Evolutionary conservation across 192 early-diverging fungal species (phyloP), one percentile per base, ranked within the genome.

Genomic region (Diversispora eburnea): DNA sequence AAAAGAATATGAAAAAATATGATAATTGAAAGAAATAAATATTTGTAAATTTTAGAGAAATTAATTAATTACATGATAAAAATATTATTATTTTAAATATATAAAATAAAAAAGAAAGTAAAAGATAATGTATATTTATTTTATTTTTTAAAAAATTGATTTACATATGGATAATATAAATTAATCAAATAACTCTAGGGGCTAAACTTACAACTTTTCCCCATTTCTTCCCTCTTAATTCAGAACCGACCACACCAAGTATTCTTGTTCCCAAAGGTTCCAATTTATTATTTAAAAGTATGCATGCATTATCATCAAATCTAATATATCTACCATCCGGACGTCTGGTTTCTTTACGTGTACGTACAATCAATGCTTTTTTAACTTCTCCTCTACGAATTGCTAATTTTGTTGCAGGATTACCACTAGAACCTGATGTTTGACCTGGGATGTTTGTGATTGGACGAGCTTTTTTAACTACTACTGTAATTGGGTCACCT

Each of bases 251-350:
- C 15, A 93, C 89, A 43, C 97, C 97, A 49, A 98, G 78, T 33
- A 99, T 90, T 76, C 97, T 87, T 74, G 92, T 97, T 45, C 95
- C 97, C 47, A 99, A 82, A 56, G 97, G 97, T 78, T 97, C 94
- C 52, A 90, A 90, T 81, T 93, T 88, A 79, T 96, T 93, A 81
- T 94, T 97, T 70, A 99, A 85, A 75, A 99, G 86, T 72, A 99
- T 91, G 72, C 91, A 93, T 15, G 97, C 97, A 77, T 99, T 99
- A 78, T 99, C 97, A 74, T 99, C 97, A 76, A 99, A 99, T 45
- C 90, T 87, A 60, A 96, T 88, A 67, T 91, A 93, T 60, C 91
- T 90, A 64, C 97, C 97, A 73, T 99, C 97, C 17, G 91, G 90
- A 51, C 97, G 88, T 45, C 90, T 78, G 67, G 92, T 91, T 79